A percentile compares a stretch with the other conserved stretches of the same genome.
These are phyloP conservation scores for Gillenia trifoliata DNA, from an alignment of 306 rosid species.

Conservation along the genomic window DNA sequence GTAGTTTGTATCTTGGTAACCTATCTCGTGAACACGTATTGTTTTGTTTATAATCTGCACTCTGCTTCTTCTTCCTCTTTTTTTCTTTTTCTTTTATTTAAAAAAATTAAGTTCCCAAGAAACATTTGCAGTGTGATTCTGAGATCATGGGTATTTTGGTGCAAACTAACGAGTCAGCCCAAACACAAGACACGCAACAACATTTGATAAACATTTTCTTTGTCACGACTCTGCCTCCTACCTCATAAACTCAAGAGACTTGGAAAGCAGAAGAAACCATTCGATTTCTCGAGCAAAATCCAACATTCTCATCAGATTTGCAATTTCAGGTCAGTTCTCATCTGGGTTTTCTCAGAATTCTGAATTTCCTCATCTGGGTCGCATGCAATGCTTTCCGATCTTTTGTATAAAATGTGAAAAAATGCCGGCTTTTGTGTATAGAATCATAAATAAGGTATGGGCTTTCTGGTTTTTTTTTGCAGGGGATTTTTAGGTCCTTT, in stretches of 20 bases:
- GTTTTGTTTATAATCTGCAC: no score
- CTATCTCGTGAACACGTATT: no score
- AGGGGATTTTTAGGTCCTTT: conserved; percentile 20
- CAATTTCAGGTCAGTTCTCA: conserved; percentile 17
- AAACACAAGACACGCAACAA: neutral
- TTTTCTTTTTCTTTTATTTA: neutral
- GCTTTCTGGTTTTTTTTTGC: conserved; percentile 18
- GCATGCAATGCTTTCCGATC: neutral
- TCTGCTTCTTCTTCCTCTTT: no score
- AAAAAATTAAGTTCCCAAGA: neutral
- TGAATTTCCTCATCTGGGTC: neutral
- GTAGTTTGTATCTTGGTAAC: no score
- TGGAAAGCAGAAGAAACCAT: neutral
- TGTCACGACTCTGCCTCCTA: neutral
- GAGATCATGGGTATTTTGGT: neutral
- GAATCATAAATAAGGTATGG: conserved; percentile 3
- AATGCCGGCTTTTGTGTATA: neutral
- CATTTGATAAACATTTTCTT: neutral
- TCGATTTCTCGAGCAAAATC: neutral
- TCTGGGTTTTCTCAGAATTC: neutral
- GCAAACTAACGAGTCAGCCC: neutral
- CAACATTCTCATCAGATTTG: conserved; percentile 1
- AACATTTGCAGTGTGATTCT: no score
- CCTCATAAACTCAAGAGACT: neutral
- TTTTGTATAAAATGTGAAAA: neutral